Evolutionary conservation across 768 basidiomycete genomes (phyloP), one percentile per base, ranked within the genome.

Genomic region (button mushroom (Agaricus bisporus)): DNA sequence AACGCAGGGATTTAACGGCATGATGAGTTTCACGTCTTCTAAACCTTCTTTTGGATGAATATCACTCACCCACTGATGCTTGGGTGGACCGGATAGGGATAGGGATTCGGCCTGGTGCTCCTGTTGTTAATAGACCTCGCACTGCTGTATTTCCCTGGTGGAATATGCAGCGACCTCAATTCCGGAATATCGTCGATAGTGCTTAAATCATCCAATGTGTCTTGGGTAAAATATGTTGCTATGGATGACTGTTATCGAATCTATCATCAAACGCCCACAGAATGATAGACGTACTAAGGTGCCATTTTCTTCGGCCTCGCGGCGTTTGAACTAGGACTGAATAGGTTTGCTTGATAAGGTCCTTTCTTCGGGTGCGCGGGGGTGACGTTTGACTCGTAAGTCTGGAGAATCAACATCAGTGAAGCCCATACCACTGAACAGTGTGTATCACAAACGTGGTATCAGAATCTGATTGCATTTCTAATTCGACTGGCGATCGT

Each of bases 221-320:
- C 81, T 39, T 81, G 75, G 0, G 83, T 86, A 61, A 83, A 89
- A 68, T 91, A 91, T 8, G 88, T 88, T 60, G 88, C 88, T 91
- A 20, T 18, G 18, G 20, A 32, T 6, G 43, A 42, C 28, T 14
- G 12, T 35, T 15, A 39, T 14, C 26, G 11, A 39, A 14, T 46
- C 32, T 22, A 48, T n/a, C 6, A 6, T 37, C 29, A 26, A 22
- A 35, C 42, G n/a, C 49, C 36, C 22, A 46, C 15, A 47, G 20
- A 59, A 57, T n/a, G 17, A 32, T 42, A 54, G 38, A 64, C 84
- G 49, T 65, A 88, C 88, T 89, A 29, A 91, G 74, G 60, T 91
- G 88, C 88, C 88, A 90, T 60, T 91, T 91, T 58, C 83, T 75
- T 54, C 78, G 77, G n/a, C 86, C 86, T 51, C 73, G 68, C 17